These are phyloP conservation scores for Penicillium nordicum DNA, from an alignment of 2,329 filamentous ascomycete genomes.

Conservation along the genomic window DNA sequence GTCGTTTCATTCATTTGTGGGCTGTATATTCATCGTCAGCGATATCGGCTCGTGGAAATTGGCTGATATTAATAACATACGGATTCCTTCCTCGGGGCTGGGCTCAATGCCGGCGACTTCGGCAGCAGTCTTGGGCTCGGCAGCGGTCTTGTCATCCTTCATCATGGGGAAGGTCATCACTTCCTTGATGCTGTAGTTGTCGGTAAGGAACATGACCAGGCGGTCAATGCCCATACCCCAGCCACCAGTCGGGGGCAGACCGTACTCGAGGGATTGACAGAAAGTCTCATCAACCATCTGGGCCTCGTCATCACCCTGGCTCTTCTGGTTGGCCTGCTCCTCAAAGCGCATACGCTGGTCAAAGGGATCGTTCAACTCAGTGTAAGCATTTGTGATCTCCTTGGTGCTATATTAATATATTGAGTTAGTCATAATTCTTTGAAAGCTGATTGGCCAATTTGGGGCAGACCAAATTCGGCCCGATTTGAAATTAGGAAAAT, in stretches of 20 bases:
- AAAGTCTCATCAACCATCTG: constrained; percentile 96
- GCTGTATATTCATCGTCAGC: constrained; percentile 29
- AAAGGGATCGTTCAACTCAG: constrained; percentile 95
- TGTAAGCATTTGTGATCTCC: constrained; percentile 96
- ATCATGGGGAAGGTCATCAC: constrained; percentile 96
- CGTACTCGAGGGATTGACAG: constrained; percentile 83
- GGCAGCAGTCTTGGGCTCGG: constrained; percentile 52
- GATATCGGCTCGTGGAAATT: constrained; percentile 22
- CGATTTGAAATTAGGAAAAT: background rate
- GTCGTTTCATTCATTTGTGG: constrained; percentile 34
- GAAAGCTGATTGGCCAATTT: background rate
- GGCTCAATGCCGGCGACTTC: constrained; percentile 62
- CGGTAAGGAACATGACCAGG: constrained; percentile 90
- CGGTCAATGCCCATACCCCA: constrained; percentile 97
- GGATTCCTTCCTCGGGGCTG: constrained; percentile 59
- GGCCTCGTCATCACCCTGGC: constrained; percentile 93
- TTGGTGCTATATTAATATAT: constrained; percentile 34
- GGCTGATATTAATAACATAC: constrained; percentile 35
- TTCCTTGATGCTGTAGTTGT: constrained; percentile 95
- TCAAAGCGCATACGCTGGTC: constrained; percentile 90
- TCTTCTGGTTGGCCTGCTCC: constrained; percentile 95
- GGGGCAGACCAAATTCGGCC: background rate
- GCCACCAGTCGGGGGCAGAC: constrained; percentile 87
- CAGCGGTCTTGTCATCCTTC: constrained; percentile 71
- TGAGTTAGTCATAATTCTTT: background rate